phyloP scores from a whole-genome alignment of 2,329 filamentous ascomycete genomes.

The Penicillium sp. region DNA sequence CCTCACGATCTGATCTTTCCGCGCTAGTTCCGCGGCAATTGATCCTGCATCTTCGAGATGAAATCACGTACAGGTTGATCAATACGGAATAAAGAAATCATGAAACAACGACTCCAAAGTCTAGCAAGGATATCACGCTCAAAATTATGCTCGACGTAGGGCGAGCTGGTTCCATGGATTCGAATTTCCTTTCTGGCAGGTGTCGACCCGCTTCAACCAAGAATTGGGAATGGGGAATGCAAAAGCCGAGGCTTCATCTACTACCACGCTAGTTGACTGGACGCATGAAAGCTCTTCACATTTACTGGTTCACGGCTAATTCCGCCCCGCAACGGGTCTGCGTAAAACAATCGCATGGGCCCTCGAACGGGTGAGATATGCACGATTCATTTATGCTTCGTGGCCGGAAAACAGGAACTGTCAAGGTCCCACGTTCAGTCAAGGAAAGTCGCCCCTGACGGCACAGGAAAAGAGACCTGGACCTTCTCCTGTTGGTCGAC shows the following conservation, averaged over 20 bases:
- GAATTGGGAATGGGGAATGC: not conserved
- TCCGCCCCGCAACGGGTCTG: not conserved
- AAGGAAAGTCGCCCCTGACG: not conserved
- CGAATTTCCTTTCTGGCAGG: not conserved
- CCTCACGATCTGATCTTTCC: not conserved
- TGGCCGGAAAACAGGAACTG: not conserved
- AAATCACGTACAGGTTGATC: not conserved
- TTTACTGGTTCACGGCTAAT: not conserved
- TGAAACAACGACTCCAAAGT: not conserved
- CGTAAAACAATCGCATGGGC: not conserved
- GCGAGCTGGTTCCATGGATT: conserved; percentile 3
- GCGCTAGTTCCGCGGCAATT: not conserved
- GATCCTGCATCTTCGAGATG: not conserved
- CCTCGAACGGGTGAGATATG: not conserved
- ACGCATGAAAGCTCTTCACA: not conserved
- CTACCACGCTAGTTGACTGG: not conserved
- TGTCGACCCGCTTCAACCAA: not conserved
- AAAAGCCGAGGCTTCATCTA: not conserved
- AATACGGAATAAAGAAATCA: not conserved
- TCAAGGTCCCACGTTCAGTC: not conserved
- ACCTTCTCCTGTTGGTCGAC: not conserved
- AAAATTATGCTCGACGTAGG: not conserved
- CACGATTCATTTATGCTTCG: not conserved
- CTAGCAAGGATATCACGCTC: not conserved
- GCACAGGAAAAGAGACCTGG: not conserved